Evolutionary conservation across 2,329 filamentous ascomycete species (phyloP).

Genomic region (Hymenoscyphus infarciens): DNA sequence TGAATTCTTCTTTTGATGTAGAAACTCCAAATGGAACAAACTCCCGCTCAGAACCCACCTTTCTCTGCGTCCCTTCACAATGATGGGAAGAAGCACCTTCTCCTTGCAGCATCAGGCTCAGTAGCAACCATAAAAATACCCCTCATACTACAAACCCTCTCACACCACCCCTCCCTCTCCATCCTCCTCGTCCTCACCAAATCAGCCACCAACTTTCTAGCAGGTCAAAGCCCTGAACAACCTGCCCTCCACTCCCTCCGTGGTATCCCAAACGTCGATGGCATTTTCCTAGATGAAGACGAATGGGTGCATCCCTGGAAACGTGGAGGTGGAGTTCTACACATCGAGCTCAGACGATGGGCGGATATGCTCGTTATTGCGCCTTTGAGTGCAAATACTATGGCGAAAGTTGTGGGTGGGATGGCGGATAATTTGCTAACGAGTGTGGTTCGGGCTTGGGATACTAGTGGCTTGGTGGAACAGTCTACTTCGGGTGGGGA

Average conservation of each 20-base stretch:
- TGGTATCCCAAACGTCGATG: slow-evolving; percentile 68
- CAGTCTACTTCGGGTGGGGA: slow-evolving; percentile 11
- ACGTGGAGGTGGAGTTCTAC: slow-evolving; percentile 74
- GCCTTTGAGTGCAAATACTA: slow-evolving; percentile 76
- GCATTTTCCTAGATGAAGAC: slow-evolving; percentile 76
- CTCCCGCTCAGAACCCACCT: slow-evolving; percentile 4
- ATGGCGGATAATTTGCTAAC: slow-evolving; percentile 75
- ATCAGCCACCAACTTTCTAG: slow-evolving; percentile 71
- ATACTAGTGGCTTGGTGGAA: slow-evolving; percentile 46
- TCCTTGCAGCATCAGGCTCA: slow-evolving; percentile 65
- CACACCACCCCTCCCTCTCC: slow-evolving; percentile 53
- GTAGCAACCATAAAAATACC: slow-evolving; percentile 88
- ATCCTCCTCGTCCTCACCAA: slow-evolving; percentile 82
- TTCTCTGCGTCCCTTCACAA: slow-evolving; percentile 35
- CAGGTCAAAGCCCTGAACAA: slow-evolving; percentile 73
- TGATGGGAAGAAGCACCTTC: slow-evolving; percentile 56
- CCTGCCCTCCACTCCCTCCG: slow-evolving; percentile 60
- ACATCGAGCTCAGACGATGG: slow-evolving; percentile 85
- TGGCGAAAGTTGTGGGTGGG: slow-evolving; percentile 80
- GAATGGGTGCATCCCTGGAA: slow-evolving; percentile 82
- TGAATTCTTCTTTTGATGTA: slow-evolving; percentile 1
- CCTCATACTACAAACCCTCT: slow-evolving; percentile 59
- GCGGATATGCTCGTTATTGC: slow-evolving; percentile 77
- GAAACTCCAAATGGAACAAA: background rate
- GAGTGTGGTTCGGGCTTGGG: slow-evolving; percentile 80